Percentiles rank a stretch among this genome's conserved stretches.
phyloP scores from a whole-genome alignment of 1,284 basidiomycete genomes.

The Cutaneotrichosporon cutaneum region DNA sequence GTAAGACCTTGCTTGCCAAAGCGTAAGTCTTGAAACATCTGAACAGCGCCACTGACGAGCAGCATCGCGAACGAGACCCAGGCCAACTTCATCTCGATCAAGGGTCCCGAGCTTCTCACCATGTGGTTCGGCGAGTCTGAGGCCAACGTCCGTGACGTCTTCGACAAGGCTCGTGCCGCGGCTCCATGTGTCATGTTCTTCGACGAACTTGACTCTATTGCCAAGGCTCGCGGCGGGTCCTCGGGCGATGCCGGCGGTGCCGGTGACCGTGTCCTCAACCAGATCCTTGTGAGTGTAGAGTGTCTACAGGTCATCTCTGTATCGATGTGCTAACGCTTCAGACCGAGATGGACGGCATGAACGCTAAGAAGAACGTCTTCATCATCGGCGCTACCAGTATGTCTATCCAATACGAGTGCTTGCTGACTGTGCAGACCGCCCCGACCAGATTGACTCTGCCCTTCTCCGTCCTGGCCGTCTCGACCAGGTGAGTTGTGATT shows the following conservation, averaged over 20 bases:
- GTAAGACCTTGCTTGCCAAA: constrained; percentile 92
- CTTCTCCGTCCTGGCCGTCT: constrained; percentile 97
- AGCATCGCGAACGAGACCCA: constrained; percentile 97
- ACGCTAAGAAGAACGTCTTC: constrained; percentile 98
- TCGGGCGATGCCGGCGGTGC: constrained; percentile 86
- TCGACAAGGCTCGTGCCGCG: constrained; percentile 98
- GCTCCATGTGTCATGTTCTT: constrained; percentile 99
- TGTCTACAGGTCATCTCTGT: neutral
- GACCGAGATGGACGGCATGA: constrained; percentile 99
- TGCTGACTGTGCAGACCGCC: constrained; percentile 61
- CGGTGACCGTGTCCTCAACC: constrained; percentile 94
- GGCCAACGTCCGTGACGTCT: constrained; percentile 98
- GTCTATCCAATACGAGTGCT: constrained; percentile 1
- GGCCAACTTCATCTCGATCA: constrained; percentile 66
- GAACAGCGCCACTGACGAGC: neutral
- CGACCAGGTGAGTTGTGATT: constrained; percentile 59
- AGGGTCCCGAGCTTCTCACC: constrained; percentile 93
- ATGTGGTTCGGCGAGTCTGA: constrained; percentile 99
- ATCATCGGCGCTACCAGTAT: constrained; percentile 91
- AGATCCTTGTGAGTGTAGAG: constrained; percentile 64
- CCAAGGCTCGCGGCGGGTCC: constrained; percentile 83
- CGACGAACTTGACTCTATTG: constrained; percentile 98
- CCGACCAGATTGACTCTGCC: constrained; percentile 98
- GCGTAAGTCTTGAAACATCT: constrained; percentile 53
- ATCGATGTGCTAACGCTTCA: constrained; percentile 24